Evolutionary conservation across 345 rosid species (phyloP), one percentile per base, ranked within the genome.

Genomic region (Trapa bicornis): DNA sequence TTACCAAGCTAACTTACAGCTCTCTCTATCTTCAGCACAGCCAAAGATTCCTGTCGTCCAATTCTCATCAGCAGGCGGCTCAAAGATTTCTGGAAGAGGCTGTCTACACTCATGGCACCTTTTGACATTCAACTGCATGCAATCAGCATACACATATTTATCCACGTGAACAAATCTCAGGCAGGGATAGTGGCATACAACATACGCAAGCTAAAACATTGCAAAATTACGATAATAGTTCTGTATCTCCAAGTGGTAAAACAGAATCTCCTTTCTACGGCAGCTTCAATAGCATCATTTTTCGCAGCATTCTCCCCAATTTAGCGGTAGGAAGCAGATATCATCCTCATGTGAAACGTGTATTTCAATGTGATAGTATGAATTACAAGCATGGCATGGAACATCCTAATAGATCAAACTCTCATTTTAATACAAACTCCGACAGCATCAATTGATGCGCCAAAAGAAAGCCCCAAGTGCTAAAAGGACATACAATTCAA

Each of bases 31-130:
- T 75, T 94, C 88, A 11, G 87, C 63, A 65, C 93, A 94, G 36
- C 97, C 99, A 69, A 94, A 91, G 63, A 94, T 89, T 56, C 95
- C 99, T 2, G 95, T 89, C 39, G 92, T 84, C 99, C 99, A 94
- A 61, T 93, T 89, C 77, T 94, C 99, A 76, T 82, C 92, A 3
- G 81, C 85, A 17, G 96, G 99, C 63, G 89, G 84, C 80, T 84
- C 83, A 48, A 83, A 94, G 77, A 88, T 81, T 56, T 88, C 90
- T 13, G 99, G 97, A 65, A 94, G 79, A 69, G 77, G 57, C 80
- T 94, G 99, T 41, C 99, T 97, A 76, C 99, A 94, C 80, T 94
- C 99, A 36, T 83, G 78, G 76, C 99, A 94, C 82, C 81, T 94
- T 42, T 75, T 83, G 65, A 79, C 91, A 53, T 52, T 53, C 88